Evolutionary conservation across 495 filamentous ascomycete species (phyloP), one percentile per base, ranked within the genome.

Genomic region (Penicillium herquei): DNA sequence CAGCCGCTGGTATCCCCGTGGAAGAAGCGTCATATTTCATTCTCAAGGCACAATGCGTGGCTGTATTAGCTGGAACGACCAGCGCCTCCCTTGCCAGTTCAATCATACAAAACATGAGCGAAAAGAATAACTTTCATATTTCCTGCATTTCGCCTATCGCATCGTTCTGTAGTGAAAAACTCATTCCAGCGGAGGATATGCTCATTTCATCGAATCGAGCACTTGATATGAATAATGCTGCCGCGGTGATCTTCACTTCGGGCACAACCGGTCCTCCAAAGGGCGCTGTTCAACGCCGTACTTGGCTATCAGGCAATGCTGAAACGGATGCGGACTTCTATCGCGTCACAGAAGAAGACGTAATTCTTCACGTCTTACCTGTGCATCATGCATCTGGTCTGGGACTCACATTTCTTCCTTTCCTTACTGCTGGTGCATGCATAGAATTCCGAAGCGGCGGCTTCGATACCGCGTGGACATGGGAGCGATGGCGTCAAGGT

Each of bases 381-480:
- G 76, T 80, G 0, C 77, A 80, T 49, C 78, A 81, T 56, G 75
- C 76, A 7, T 78, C 77, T 0, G 78, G 78, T 3, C 65, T 79
- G 0, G 72, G 73, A 8, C 69, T 79, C 34, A 76, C 67, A 10
- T 78, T 79, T 48, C 70, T 80, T 17, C 76, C 78, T 6, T 75
- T 72, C 52, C 63, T 81, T 0, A 64, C 73, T 0, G 60, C 69
- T 3, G 77, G 78, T 7, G 70, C 67, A 12, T 63, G 72, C 32
- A 74, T 79, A 31, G 78, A 81, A 61, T 79, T 77, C 62, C 67
- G 70, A 12, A 73, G 68, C 34, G 75, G 75, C 5, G 63, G 71
- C 32, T 81, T 79, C 52, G 70, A 75, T 45, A 64, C 70, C 3
- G 69, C 63, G 2, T 78, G 75, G 75, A 77, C 77, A n/a, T 81